phyloP scores from a whole-genome alignment of 495 filamentous ascomycete genomes.

The Ascobolus immersus region DNA sequence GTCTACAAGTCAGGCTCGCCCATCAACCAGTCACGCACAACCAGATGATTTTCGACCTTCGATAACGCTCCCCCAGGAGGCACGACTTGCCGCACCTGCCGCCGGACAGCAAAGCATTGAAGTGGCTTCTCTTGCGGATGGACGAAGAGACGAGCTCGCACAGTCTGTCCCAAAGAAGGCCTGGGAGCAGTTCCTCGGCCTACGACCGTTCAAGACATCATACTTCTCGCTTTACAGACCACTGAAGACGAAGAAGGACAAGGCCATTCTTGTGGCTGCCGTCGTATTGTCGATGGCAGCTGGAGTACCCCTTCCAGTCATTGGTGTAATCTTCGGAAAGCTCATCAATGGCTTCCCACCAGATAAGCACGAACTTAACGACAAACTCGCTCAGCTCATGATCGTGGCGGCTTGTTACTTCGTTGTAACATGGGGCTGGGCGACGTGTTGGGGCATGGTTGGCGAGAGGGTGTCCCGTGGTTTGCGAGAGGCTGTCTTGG shows the following conservation, averaged over 20 bases:
- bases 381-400: slow-evolving; percentile 16
- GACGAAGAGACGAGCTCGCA: too few species aligned
- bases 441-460: slow-evolving; percentile 17
- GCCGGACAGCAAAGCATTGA: too few species aligned
- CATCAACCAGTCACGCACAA: too few species aligned
- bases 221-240: slow-evolving; percentile 18
- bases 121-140: too few species aligned
- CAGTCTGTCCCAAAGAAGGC: too few species aligned
- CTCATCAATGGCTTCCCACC: slow-evolving; percentile 22
- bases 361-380: slow-evolving; percentile 14
- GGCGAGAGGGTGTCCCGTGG: slow-evolving; percentile 18
- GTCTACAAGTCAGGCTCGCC: too few species aligned
- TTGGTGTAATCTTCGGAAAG: slow-evolving; percentile 22
- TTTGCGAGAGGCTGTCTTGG: slow-evolving; percentile 14
- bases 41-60: too few species aligned
- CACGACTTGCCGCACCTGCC: too few species aligned
- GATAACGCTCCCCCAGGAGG: too few species aligned
- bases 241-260: slow-evolving; percentile 9
- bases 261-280: slow-evolving; percentile 10
- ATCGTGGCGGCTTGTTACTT: slow-evolving; percentile 20
- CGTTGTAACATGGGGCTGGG: slow-evolving; percentile 18
- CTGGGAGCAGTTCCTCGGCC: slow-evolving; percentile 2
- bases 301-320: slow-evolving; percentile 19
- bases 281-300: slow-evolving; percentile 18
- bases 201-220: slow-evolving; percentile 13